Percentiles rank a stretch among this genome's conserved stretches.
Conservation (phyloP, 768 basidiomycete species). For the Naganishia friedmannii region DNA sequence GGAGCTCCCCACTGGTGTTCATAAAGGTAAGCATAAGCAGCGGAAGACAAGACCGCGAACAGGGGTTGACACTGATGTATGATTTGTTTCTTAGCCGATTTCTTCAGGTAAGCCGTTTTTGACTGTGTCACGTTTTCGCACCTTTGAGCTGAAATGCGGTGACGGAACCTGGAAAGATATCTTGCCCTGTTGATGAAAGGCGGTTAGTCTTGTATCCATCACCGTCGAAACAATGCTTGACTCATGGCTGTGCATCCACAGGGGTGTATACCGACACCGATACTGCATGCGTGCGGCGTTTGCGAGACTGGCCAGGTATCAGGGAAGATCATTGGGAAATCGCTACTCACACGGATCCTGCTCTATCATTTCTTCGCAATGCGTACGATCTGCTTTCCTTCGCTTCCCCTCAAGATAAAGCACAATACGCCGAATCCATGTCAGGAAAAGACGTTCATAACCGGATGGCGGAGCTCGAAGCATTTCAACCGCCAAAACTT, state of each 20-base stretch:
- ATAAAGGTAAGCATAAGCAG: conserved; percentile 28
- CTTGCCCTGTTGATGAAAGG: conserved; percentile 39
- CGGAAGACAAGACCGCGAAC: too few relatives aligned
- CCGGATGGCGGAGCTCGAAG: conserved; percentile 1
- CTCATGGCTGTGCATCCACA: neutral
- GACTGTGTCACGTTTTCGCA: too few relatives aligned
- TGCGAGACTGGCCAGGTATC: conserved; percentile 35
- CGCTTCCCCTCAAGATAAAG: conserved; percentile 23
- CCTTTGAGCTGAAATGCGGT: neutral
- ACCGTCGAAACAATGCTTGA: too few relatives aligned
- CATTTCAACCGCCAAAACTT: conserved; percentile 24
- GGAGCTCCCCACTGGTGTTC: conserved; percentile 21
- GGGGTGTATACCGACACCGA: conserved; percentile 39
- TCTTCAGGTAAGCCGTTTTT: conserved; percentile 12
- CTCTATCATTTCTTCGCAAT: neutral
- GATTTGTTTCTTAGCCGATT: conserved; percentile 3
- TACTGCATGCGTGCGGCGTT: conserved; percentile 25
- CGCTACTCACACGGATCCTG: neutral
- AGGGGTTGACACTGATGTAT: too few relatives aligned
- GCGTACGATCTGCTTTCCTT: neutral
- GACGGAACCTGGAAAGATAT: conserved; percentile 29
- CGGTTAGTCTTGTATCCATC: conserved; percentile 22
- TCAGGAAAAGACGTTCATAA: neutral
- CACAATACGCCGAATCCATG: conserved; percentile 20
- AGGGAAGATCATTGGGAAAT: neutral